Evolutionary conservation across 1,284 basidiomycete genomes (phyloP).

Genomic region (Heterobasidion parviporum): DNA sequence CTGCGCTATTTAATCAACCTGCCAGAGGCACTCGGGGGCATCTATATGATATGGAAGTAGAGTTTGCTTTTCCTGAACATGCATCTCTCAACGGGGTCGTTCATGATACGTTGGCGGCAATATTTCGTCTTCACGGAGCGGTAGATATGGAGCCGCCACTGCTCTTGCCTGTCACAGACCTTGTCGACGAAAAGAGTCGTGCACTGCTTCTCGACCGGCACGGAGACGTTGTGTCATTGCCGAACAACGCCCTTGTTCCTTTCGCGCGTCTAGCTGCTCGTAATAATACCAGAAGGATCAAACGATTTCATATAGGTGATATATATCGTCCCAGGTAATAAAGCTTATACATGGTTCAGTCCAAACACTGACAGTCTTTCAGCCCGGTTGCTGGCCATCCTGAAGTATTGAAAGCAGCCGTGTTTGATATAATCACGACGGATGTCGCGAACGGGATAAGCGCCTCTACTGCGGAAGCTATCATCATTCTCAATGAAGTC

Average conservation of each 20-base stretch:
- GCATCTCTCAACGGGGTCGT: slow-evolving; percentile 72
- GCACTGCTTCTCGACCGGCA: slow-evolving; percentile 76
- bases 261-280: slow-evolving; percentile 84
- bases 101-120: slow-evolving; percentile 63
- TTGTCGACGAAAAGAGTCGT: slow-evolving; percentile 52
- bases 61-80: slow-evolving; percentile 63
- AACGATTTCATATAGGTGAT: slow-evolving; percentile 81
- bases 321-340: slow-evolving; percentile 57
- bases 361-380: not conserved
- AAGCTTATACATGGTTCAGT: not conserved
- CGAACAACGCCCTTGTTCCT: slow-evolving; percentile 70
- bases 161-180: slow-evolving; percentile 64
- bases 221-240: slow-evolving; percentile 76
- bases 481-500: slow-evolving; percentile 57
- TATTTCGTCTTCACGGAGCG: slow-evolving; percentile 87
- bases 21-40: slow-evolving; percentile 63
- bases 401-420: slow-evolving; percentile 58
- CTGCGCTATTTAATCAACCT: slow-evolving; percentile 64
- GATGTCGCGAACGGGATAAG: slow-evolving; percentile 52
- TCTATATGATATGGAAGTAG: slow-evolving; percentile 72
- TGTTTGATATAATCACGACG: slow-evolving; percentile 74
- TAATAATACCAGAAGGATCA: slow-evolving; percentile 70
- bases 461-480: slow-evolving; percentile 62
- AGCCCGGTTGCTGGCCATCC: slow-evolving; percentile 67
- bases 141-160: slow-evolving; percentile 81